Base-by-base conservation (phyloP, 306 rosid genomes). In the Vigna trinervia region DNA sequence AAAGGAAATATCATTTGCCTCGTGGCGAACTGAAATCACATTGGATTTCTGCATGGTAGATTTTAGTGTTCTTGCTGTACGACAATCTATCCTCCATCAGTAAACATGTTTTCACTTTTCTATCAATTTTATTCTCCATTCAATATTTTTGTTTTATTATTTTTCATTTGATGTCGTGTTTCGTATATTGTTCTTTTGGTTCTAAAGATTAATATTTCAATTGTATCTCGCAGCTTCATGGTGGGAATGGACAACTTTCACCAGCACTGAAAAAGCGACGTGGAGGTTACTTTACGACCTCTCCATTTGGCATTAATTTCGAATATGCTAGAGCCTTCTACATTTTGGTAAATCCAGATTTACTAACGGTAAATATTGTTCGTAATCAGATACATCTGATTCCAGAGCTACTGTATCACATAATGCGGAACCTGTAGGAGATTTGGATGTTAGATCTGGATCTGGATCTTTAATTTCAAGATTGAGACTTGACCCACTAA, bases 161-260 rank as follows among this genome's bases (percentile, higher is more conserved):
- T 75, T 78, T 54, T 79, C 70, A 39, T 79, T 74, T 80, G 72
- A 47, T 74, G 60, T 46, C 14, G 9, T 28, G 65, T 69, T 78
- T 30, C 63, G 30, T 71, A 32, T 47, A 69, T 22, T 69, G 39
- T 70, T 74, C 74, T 43, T 54, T 64, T 79, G 64, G 72, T 39
- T 48, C 79, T 69, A 17, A 50, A 70, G 69, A 60, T 69, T 76
- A 57, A 54, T 50, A 43, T 11, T 78, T 80, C 73, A 48, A 73
- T 69, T 76, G 52, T 77, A 52, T 85, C 76, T 50, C 78, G 85
- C 90, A 95, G 98, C 97, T 92, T 83, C 98, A 92, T 82, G 65
- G 89, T 75, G 91, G 95, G 54, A 52, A 28, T 69, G 93, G 89
- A 80, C 93, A 81, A 78, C 82, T 81, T 60, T 70, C 85, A 51